phyloP scores from a whole-genome alignment of 805 yeast species.

The Hanseniaspora meyeri region DNA sequence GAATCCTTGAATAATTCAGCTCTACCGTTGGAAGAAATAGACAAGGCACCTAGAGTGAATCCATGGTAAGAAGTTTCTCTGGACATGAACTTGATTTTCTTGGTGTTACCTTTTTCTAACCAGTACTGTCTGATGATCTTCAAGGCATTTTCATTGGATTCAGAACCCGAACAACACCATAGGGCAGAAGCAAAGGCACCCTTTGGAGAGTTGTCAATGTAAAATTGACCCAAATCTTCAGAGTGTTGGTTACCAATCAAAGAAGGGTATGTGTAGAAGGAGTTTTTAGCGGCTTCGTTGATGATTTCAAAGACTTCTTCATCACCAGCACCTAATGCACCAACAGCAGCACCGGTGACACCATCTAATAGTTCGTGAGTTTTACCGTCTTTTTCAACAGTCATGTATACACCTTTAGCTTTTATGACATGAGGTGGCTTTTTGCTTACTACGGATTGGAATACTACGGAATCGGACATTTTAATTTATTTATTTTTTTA shows the following conservation, averaged over 20 bases:
- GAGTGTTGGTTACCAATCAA: constrained; percentile 29
- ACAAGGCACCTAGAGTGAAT: constrained; percentile 36
- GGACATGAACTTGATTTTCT: constrained; percentile 33
- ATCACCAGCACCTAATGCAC: constrained; percentile 36
- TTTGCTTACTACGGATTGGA: constrained; percentile 33
- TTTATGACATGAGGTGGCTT: constrained; percentile 31
- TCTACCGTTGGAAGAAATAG: constrained; percentile 31
- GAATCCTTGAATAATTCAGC: constrained; percentile 26
- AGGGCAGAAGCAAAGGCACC: constrained; percentile 32
- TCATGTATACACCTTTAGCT: constrained; percentile 34
- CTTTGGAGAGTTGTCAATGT: constrained; percentile 31
- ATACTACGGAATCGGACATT: constrained; percentile 29
- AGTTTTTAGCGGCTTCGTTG: constrained; percentile 29
- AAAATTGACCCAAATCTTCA: constrained; percentile 34
- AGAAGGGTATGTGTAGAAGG: constrained; percentile 31
- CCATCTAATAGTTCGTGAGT: constrained; percentile 32
- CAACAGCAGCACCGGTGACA: constrained; percentile 44
- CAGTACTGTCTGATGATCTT: constrained; percentile 43
- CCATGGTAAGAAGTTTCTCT: constrained; percentile 40
- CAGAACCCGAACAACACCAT: constrained; percentile 54
- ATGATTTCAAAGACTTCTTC: constrained; percentile 27
- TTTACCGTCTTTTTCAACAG: constrained; percentile 33
- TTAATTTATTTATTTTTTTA: background rate
- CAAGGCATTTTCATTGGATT: constrained; percentile 54
- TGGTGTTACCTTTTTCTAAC: constrained; percentile 33